phyloP scores from a whole-genome alignment of 768 basidiomycete genomes.

The Mycena crocata region DNA sequence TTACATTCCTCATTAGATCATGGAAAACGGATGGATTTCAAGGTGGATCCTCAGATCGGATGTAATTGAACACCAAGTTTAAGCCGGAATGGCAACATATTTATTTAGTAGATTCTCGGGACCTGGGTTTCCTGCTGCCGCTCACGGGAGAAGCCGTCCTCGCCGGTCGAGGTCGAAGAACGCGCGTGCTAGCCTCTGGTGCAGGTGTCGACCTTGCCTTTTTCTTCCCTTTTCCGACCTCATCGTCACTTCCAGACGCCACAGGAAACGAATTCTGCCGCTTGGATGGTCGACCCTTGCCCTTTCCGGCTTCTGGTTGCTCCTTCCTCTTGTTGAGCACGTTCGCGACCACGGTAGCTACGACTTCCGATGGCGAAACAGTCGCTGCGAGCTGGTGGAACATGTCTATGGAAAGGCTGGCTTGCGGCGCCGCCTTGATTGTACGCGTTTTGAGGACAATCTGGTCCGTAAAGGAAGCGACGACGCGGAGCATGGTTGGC shows the following conservation, averaged over 20 bases:
- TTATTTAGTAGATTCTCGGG: too few relatives aligned
- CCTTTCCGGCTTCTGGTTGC: background rate
- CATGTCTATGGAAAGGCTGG: conserved; percentile 4
- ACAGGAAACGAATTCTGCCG: background rate
- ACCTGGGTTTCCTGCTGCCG: background rate
- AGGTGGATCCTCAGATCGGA: too few relatives aligned
- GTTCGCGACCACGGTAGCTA: background rate
- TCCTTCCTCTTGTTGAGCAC: conserved; percentile 1
- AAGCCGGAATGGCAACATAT: too few relatives aligned
- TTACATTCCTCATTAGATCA: too few relatives aligned
- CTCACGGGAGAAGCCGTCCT: background rate
- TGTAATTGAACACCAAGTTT: too few relatives aligned
- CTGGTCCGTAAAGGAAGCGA: background rate
- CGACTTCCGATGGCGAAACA: background rate
- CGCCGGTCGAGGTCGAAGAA: background rate
- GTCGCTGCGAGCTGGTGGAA: background rate
- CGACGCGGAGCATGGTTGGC: conserved; percentile 6
- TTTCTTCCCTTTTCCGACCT: background rate
- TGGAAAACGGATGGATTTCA: too few relatives aligned
- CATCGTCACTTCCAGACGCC: background rate
- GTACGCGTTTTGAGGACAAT: background rate
- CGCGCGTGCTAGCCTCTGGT: background rate
- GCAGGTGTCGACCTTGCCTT: background rate
- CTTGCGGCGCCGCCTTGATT: background rate
- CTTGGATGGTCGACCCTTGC: background rate